Evolutionary conservation across 768 basidiomycete species (phyloP), one percentile per base, ranked within the genome.

Genomic region (Auricularia cornea): DNA sequence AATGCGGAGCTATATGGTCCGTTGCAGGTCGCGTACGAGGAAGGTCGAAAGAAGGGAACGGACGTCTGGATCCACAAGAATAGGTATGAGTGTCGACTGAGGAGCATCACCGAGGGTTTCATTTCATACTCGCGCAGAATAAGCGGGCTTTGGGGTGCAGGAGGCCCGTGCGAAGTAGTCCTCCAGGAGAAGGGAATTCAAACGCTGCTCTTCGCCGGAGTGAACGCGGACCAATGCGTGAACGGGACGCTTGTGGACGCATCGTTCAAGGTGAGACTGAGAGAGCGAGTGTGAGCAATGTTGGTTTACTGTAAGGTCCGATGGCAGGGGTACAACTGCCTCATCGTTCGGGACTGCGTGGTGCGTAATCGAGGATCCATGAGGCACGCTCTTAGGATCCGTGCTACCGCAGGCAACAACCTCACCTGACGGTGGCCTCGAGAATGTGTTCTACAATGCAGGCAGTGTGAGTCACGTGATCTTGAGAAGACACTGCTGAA

Each of bases 61-160:
- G 86, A 89, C 71, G 78, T 86, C 65, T 88, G 86, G 86, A 84
- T 88, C 60, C 83, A 88, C 71, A 89, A 88, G 72, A 88, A 88
- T 71, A 75, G 86, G 85, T 83, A 64, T 28, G 8, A n/a, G 31
- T 14, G 18, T 31, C 18, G 14, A 2, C 18, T 30, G 12, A 30
- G 20, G 28, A n/a, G 4, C 44, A 54, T 3, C 3, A 3, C 2
- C 10, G n/a, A n/a, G n/a, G n/a, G n/a, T n/a, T n/a, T n/a, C n/a
- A n/a, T n/a, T n/a, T n/a, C n/a, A n/a, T n/a, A n/a, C n/a, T n/a
- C n/a, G n/a, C 29, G 38, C 60, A 86, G 86, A 60, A 85, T 86
- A 81, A 85, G 85, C 67, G 86, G 80, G 14, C 66, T 88, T 26
- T 88, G 84, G 86, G 85, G 84, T 11, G 80, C 81, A 60, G 84